Evolutionary conservation across 2,329 filamentous ascomycete species (phyloP).

Genomic region (Apiospora sp.): DNA sequence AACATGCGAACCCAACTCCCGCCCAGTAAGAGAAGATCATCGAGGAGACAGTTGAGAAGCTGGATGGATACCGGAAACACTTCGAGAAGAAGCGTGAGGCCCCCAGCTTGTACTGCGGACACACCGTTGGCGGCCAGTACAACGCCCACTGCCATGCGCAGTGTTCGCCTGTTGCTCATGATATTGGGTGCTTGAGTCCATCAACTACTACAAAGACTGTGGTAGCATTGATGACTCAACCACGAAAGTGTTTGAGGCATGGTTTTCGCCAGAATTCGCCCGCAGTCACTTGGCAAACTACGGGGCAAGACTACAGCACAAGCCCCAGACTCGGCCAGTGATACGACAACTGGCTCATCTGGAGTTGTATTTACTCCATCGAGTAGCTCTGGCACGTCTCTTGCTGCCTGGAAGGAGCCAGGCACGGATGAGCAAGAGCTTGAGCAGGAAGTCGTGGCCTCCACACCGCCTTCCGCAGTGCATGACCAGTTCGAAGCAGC

Average conservation of each 20-base stretch:
- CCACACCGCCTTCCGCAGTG: not conserved
- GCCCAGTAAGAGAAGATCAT: conserved; percentile 44
- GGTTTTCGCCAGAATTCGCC: not conserved
- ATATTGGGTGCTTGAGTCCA: too few species aligned
- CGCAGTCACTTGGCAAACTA: not conserved
- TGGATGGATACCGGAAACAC: too few species aligned
- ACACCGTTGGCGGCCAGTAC: too few species aligned
- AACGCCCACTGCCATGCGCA: too few species aligned
- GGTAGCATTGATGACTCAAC: not conserved
- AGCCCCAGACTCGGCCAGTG: not conserved
- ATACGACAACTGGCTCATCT: not conserved
- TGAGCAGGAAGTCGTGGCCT: not conserved
- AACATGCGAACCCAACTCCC: conserved; percentile 46
- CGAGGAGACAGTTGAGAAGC: conserved; percentile 39
- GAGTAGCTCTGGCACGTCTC: not conserved
- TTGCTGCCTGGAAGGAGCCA: not conserved
- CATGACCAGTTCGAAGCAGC: not conserved
- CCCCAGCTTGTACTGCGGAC: too few species aligned
- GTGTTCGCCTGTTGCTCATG: too few species aligned
- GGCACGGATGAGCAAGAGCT: not conserved
- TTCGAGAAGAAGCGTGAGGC: too few species aligned
- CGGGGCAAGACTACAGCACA: not conserved
- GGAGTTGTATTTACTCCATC: not conserved
- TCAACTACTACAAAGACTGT: too few species aligned
- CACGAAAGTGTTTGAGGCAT: not conserved